Evolutionary conservation across 805 yeast genomes (phyloP).

Genomic region (Clavispora asparagi): DNA sequence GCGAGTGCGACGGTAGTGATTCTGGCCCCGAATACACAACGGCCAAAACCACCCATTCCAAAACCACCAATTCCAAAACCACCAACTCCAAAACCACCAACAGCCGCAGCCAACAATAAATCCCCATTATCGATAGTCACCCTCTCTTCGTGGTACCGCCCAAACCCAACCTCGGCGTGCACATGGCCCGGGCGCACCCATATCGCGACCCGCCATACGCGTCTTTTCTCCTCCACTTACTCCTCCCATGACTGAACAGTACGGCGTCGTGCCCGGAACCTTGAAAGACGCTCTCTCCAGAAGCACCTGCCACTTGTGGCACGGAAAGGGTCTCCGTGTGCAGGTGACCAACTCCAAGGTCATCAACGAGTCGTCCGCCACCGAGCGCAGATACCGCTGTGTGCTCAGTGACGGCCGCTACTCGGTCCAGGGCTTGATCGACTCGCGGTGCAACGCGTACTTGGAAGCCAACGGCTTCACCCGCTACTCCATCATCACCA

Average conservation of each 20-base stretch:
- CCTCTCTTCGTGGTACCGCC: no score
- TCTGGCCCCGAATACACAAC: no score
- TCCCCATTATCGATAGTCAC: no score
- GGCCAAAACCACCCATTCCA: no score
- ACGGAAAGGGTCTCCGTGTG: conserved; percentile 26
- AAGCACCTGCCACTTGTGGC: conserved; percentile 16
- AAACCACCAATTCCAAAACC: no score
- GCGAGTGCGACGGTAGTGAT: no score
- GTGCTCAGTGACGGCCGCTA: conserved; percentile 36
- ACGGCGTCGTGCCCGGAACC: conserved; percentile 21
- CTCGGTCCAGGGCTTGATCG: conserved; percentile 33
- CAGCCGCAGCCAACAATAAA: no score
- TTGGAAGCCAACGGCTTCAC: conserved; percentile 39
- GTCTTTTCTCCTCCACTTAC: background rate
- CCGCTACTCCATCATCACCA: conserved; percentile 37
- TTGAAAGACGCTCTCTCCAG: conserved; percentile 21
- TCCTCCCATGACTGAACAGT: conserved; percentile 11
- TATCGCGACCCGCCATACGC: background rate
- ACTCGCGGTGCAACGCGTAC: conserved; percentile 39
- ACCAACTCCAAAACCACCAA: no score
- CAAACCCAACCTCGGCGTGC: no score
- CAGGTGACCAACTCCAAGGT: conserved; percentile 33
- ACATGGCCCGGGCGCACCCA: background rate
- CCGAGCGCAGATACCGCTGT: conserved; percentile 27
- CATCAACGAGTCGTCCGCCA: conserved; percentile 18